A percentile compares a stretch with the other conserved stretches of the same genome.
These are phyloP conservation scores for Phytomonas sp. DNA, from an alignment of 208 protist species.

Conservation along the genomic window DNA sequence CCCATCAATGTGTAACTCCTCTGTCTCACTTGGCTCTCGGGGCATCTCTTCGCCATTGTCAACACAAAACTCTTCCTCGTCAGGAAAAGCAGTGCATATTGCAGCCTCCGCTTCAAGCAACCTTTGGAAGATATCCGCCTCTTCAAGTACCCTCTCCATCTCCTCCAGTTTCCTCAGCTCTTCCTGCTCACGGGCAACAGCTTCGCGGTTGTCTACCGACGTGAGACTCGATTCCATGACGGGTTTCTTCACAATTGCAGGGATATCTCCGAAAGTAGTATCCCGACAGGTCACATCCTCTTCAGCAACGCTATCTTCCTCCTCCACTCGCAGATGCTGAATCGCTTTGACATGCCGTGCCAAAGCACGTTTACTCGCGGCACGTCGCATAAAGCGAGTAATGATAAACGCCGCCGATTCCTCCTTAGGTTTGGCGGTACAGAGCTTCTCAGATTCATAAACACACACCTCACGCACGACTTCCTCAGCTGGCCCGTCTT, in stretches of 20 bases:
- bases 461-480: background rate
- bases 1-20: background rate
- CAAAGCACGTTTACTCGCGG: background rate
- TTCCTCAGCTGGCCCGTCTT: background rate
- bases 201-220: background rate
- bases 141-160: background rate
- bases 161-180: background rate
- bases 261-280: background rate
- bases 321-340: background rate
- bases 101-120: background rate
- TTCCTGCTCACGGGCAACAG: background rate
- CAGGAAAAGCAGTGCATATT: background rate
- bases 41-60: background rate
- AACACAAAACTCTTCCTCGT: background rate
- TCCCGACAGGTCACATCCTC: background rate
- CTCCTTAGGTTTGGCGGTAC: background rate
- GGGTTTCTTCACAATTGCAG: background rate
- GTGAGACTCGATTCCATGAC: background rate
- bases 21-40: background rate
- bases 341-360: conserved; percentile 1
- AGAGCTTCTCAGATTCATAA: background rate
- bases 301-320: background rate
- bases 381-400: conserved; percentile 11
- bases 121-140: background rate
- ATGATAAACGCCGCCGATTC: background rate